Conservation (phyloP, 169 alveolate species). For the Theileria equi region DNA sequence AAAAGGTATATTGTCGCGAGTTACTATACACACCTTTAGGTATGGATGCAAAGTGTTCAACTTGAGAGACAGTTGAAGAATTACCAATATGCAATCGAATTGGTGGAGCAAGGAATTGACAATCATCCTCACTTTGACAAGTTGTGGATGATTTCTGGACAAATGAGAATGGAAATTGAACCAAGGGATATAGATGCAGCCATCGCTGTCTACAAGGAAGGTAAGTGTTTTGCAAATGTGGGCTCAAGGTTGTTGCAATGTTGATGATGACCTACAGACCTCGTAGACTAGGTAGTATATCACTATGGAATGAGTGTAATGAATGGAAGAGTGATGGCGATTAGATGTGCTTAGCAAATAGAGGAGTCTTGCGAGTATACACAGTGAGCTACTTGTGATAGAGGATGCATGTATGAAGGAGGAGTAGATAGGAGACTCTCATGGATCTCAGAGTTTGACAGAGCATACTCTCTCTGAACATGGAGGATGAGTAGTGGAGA, state of each 20-base stretch:
- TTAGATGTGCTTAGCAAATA: background rate
- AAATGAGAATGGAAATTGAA: conserved; percentile 73
- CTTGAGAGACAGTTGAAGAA: conserved; percentile 84
- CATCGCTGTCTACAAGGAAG: conserved; percentile 15
- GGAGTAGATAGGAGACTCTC: too few relatives aligned
- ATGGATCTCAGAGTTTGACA: too few relatives aligned
- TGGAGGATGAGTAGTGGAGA: too few relatives aligned
- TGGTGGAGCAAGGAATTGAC: conserved; percentile 78
- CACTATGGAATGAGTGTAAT: background rate
- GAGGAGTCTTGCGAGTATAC: too few relatives aligned
- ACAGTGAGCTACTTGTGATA: too few relatives aligned
- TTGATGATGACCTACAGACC: background rate
- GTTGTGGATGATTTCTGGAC: conserved; percentile 90
- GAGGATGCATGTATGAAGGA: too few relatives aligned
- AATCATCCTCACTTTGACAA: conserved; percentile 83
- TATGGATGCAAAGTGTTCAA: conserved; percentile 90
- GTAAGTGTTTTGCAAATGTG: too few relatives aligned
- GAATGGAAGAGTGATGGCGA: background rate
- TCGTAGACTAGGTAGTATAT: too few relatives aligned
- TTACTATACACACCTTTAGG: conserved; percentile 17
- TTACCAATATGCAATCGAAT: conserved; percentile 69
- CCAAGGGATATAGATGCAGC: conserved; percentile 24
- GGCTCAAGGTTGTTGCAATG: too few relatives aligned
- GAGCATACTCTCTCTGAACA: too few relatives aligned
- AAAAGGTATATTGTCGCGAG: conserved; percentile 54